Evolutionary conservation across 2,329 filamentous ascomycete species (phyloP).

Genomic region (Colletotrichum zoysiae): DNA sequence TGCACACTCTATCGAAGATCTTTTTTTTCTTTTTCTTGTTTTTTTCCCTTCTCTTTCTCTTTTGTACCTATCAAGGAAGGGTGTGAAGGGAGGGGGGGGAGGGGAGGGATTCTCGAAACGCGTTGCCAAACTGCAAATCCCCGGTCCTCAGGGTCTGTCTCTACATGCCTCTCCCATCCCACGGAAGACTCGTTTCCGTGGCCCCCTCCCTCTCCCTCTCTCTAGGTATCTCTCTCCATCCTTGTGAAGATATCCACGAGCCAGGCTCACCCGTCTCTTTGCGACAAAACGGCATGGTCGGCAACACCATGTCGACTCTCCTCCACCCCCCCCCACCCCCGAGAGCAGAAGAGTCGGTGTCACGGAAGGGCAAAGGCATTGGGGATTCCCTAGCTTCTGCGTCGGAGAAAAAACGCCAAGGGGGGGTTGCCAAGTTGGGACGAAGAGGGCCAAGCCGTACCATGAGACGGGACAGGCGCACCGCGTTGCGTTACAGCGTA

Average conservation of each 20-base stretch:
- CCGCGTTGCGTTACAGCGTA: slow-evolving; percentile 22
- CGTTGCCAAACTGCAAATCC: slow-evolving; percentile 37
- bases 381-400: slow-evolving; percentile 26
- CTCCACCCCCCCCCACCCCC: too few species aligned
- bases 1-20: slow-evolving; percentile 40
- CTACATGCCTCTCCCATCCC: not conserved
- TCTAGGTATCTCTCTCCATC: not conserved
- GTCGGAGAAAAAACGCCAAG: slow-evolving; percentile 1
- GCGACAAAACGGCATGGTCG: slow-evolving; percentile 32
- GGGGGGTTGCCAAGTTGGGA: slow-evolving; percentile 28
- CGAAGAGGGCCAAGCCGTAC: slow-evolving; percentile 30
- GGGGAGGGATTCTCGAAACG: slow-evolving; percentile 31
- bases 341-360: slow-evolving; percentile 1
- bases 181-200: slow-evolving; percentile 28
- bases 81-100: too few species aligned
- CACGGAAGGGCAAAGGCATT: slow-evolving; percentile 2
- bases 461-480: slow-evolving; percentile 38
- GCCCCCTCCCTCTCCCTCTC: not conserved
- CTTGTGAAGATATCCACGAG: slow-evolving; percentile 29
- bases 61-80: too few species aligned
- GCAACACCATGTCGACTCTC: slow-evolving; percentile 11
- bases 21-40: not conserved
- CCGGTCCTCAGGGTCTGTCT: slow-evolving; percentile 16
- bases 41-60: not conserved
- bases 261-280: not conserved